Conservation (phyloP, 2,329 filamentous ascomycete genomes). For the Paraphaeosphaeria minitans region DNA sequence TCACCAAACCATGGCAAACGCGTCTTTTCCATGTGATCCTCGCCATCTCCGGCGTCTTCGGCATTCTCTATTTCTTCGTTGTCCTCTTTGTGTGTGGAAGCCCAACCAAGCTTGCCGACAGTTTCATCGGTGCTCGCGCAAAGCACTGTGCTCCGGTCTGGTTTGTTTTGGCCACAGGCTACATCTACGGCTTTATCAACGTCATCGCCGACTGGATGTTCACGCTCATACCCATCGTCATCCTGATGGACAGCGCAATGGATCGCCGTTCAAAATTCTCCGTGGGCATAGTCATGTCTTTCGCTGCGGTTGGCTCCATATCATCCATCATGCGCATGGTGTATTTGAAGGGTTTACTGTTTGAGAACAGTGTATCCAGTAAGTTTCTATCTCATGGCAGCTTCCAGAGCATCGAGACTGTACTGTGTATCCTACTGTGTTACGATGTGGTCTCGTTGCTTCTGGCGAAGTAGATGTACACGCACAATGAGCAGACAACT, state of each 20-base stretch:
- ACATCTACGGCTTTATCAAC: constrained; percentile 40
- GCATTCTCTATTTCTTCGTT: constrained; percentile 36
- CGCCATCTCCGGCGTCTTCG: constrained; percentile 29
- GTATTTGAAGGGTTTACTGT: constrained; percentile 33
- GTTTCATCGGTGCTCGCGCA: constrained; percentile 15
- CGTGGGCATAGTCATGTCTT: constrained; percentile 50
- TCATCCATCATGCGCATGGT: constrained; percentile 41
- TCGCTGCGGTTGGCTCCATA: constrained; percentile 48
- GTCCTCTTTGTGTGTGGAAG: constrained; percentile 39
- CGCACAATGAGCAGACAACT: constrained; percentile 4
- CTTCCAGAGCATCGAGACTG: neutral
- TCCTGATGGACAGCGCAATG: constrained; percentile 50
- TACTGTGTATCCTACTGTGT: neutral
- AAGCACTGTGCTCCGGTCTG: constrained; percentile 30
- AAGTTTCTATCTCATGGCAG: neutral
- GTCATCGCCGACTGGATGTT: constrained; percentile 44
- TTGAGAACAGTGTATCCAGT: constrained; percentile 18
- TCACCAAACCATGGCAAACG: constrained; percentile 40
- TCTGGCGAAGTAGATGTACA: neutral
- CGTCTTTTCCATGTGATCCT: constrained; percentile 32
- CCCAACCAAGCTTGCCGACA: constrained; percentile 32
- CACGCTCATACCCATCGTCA: constrained; percentile 39
- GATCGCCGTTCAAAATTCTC: constrained; percentile 53
- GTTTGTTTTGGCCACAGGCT: constrained; percentile 33
- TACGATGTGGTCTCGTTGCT: neutral